These are phyloP conservation scores for Pichia sp. DNA, from an alignment of 1,139 yeast species.

Conservation along the genomic window DNA sequence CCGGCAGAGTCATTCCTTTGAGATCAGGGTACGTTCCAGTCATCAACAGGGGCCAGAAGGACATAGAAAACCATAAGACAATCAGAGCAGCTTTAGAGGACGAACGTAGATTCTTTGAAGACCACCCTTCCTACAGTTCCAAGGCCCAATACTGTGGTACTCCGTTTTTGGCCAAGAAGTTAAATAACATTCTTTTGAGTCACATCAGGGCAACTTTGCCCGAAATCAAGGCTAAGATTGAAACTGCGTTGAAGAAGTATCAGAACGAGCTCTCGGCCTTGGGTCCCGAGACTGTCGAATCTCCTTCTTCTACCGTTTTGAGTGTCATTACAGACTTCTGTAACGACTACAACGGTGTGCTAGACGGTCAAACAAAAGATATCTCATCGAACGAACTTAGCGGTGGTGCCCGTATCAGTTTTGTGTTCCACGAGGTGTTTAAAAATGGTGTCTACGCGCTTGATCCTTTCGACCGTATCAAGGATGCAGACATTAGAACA, in stretches of 20 bases:
- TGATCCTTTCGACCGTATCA: constrained; percentile 96
- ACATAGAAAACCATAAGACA: constrained; percentile 81
- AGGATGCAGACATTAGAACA: constrained; percentile 96
- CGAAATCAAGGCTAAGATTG: constrained; percentile 90
- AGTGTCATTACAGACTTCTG: constrained; percentile 89
- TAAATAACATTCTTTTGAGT: constrained; percentile 82
- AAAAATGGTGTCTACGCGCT: constrained; percentile 88
- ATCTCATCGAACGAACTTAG: constrained; percentile 78
- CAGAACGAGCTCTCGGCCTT: constrained; percentile 71
- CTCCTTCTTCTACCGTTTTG: constrained; percentile 85
- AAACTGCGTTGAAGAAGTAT: constrained; percentile 73
- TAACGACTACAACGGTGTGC: constrained; percentile 84
- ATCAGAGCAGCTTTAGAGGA: constrained; percentile 84
- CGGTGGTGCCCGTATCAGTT: constrained; percentile 97
- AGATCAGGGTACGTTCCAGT: constrained; percentile 97
- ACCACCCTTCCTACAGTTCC: constrained; percentile 71
- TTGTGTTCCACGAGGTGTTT: constrained; percentile 95
- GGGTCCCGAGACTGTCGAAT: constrained; percentile 83
- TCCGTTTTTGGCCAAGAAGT: constrained; percentile 88
- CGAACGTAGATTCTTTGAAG: constrained; percentile 73
- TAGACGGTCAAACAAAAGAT: constrained; percentile 93
- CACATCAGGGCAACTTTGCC: constrained; percentile 94
- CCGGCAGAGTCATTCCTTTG: constrained; percentile 93
- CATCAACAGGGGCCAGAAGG: constrained; percentile 96
- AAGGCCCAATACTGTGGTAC: constrained; percentile 90